A percentile compares a stretch with the other conserved stretches of the same genome.
Conservation (phyloP, 345 rosid species). For the Linum trigynum region DNA sequence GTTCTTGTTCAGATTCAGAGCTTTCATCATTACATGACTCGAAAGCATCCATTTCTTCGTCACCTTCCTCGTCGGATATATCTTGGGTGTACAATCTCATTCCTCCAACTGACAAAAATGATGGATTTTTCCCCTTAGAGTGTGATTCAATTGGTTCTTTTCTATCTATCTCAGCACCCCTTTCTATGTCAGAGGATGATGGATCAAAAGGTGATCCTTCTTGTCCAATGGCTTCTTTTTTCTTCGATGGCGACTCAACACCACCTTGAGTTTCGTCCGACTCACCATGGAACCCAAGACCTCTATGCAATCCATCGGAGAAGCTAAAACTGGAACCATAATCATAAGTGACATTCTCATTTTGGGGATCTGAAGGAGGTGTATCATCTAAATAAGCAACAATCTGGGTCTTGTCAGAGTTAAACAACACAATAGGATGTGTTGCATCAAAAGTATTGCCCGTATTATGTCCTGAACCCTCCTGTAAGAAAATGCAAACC, state of each 20-base stretch:
- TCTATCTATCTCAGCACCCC: neutral
- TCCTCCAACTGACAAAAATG: slow-evolving; percentile 54
- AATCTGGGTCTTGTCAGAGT: slow-evolving; percentile 36
- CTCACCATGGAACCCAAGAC: slow-evolving; percentile 54
- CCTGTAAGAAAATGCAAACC: slow-evolving; percentile 17
- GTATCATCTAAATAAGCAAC: slow-evolving; percentile 56
- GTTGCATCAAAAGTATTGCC: slow-evolving; percentile 18
- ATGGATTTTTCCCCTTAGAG: slow-evolving; percentile 44
- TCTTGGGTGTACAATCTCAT: neutral
- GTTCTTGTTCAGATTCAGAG: slow-evolving; percentile 30
- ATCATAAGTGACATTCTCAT: slow-evolving; percentile 37
- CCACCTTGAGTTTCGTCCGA: slow-evolving; percentile 39
- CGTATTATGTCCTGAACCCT: slow-evolving; percentile 16
- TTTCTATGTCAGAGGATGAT: slow-evolving; percentile 8
- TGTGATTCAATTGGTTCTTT: slow-evolving; percentile 15
- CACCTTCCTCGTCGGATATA: neutral
- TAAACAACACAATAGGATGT: slow-evolving; percentile 35
- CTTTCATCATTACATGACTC: neutral
- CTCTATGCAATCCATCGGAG: slow-evolving; percentile 52
- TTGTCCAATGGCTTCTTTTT: slow-evolving; percentile 25
- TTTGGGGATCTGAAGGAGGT: slow-evolving; percentile 28
- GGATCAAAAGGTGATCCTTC: slow-evolving; percentile 24
- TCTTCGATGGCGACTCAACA: slow-evolving; percentile 32
- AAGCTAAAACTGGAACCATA: slow-evolving; percentile 55
- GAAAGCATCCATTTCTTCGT: neutral